Conservation (phyloP, 2,329 filamentous ascomycete species). For the Fusarium burgessii region DNA sequence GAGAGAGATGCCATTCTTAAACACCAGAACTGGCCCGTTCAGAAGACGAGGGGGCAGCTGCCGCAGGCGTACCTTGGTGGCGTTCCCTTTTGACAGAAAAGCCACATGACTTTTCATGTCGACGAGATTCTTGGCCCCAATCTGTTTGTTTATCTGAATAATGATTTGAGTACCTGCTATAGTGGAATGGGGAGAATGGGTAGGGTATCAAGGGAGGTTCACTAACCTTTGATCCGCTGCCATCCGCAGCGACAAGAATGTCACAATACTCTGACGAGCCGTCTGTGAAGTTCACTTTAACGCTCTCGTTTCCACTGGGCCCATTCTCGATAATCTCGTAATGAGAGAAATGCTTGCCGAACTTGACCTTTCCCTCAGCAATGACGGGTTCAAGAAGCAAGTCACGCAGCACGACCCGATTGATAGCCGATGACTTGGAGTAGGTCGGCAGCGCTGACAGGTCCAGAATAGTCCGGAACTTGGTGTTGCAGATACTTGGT, state of each 20-base stretch:
- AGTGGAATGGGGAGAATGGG: no score
- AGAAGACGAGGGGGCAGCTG: not conserved
- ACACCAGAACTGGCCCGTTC: not conserved
- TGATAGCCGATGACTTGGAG: not conserved
- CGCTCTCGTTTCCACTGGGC: fast-evolving
- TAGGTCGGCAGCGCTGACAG: not conserved
- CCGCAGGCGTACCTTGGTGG: fast-evolving
- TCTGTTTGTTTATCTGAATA: not conserved
- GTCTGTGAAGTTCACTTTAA: not conserved
- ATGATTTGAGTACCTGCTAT: not conserved
- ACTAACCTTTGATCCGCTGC: not conserved
- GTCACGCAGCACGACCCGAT: not conserved
- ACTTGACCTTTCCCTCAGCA: not conserved
- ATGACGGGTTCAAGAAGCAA: not conserved
- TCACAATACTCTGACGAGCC: not conserved
- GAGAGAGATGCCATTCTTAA: not conserved
- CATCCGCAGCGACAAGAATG: not conserved
- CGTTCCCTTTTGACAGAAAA: not conserved
- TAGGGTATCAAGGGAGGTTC: not conserved
- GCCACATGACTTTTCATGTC: not conserved
- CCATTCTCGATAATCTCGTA: not conserved
- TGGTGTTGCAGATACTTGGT: not conserved
- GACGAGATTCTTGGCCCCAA: not conserved
- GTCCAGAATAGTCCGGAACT: not conserved
- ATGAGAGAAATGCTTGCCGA: not conserved